Percentiles rank a stretch among this genome's conserved stretches.
phyloP scores from a whole-genome alignment of 1,139 yeast genomes.

The Geotrichum aggregatum region DNA sequence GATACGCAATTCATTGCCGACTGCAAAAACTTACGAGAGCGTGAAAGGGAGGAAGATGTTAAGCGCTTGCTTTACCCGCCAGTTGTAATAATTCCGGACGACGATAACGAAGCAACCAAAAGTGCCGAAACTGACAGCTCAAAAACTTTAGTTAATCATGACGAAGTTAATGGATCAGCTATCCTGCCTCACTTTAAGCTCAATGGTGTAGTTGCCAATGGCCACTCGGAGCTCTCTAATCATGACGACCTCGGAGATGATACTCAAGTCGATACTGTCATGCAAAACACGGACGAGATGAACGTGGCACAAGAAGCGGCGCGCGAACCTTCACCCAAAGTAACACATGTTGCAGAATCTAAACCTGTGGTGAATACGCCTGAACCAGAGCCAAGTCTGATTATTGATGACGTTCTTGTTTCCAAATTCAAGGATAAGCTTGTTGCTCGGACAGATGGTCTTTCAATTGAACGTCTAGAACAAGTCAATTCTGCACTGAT shows the following conservation, averaged over 20 bases:
- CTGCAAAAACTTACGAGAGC: slow-evolving; percentile 66
- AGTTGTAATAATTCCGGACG: not conserved
- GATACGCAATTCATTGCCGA: slow-evolving; percentile 66
- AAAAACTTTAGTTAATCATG: not conserved
- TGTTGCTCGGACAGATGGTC: slow-evolving; percentile 44
- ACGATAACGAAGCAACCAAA: not conserved
- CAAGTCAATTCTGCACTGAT: slow-evolving; percentile 65
- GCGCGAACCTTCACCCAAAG: slow-evolving; percentile 20
- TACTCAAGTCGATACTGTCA: slow-evolving; percentile 8
- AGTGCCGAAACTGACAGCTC: slow-evolving; percentile 18
- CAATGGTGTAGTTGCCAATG: not conserved
- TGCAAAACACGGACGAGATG: slow-evolving; percentile 8
- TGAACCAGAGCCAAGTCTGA: slow-evolving; percentile 14
- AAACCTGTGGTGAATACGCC: slow-evolving; percentile 1
- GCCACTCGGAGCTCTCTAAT: not conserved
- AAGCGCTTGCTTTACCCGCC: slow-evolving; percentile 2
- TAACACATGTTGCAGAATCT: not conserved
- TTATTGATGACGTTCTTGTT: slow-evolving; percentile 38
- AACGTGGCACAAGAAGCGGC: slow-evolving; percentile 4
- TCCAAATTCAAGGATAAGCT: slow-evolving; percentile 35
- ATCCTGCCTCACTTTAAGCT: not conserved
- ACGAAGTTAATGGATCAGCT: too few relatives aligned
- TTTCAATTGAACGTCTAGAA: slow-evolving; percentile 69
- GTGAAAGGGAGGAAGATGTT: slow-evolving; percentile 47
- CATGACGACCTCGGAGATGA: not conserved